Percentiles rank a stretch among this genome's conserved stretches.
Evolutionary conservation across 2,329 filamentous ascomycete genomes (phyloP).

Genomic region (Exophiala xenobiotica): DNA sequence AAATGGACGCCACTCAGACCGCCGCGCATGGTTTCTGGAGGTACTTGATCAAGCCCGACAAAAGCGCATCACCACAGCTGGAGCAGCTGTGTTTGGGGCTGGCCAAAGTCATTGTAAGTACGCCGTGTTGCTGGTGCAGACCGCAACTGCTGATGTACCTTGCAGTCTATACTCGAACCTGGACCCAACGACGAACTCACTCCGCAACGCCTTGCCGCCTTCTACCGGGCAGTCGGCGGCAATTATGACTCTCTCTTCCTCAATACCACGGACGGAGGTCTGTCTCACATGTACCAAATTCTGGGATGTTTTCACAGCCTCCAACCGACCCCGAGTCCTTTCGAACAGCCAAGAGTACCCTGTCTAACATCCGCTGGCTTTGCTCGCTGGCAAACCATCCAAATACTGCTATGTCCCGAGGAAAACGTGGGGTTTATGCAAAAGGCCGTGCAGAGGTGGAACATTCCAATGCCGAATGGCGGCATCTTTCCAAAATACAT

Average conservation of each 20-base stretch:
- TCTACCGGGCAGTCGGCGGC: slow-evolving; percentile 72
- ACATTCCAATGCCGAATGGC: slow-evolving; percentile 69
- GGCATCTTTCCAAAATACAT: slow-evolving; percentile 60
- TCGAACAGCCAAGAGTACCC: slow-evolving; percentile 72
- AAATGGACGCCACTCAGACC: slow-evolving; percentile 21
- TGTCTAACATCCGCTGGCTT: slow-evolving; percentile 82
- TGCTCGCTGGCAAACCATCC: slow-evolving; percentile 89
- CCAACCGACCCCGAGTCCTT: slow-evolving; percentile 69
- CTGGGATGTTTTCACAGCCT: slow-evolving; percentile 87
- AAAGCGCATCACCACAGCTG: slow-evolving; percentile 65
- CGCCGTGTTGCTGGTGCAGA: not conserved
- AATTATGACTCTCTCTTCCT: slow-evolving; percentile 80
- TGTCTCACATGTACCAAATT: slow-evolving; percentile 90
- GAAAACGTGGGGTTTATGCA: slow-evolving; percentile 84
- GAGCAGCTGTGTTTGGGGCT: slow-evolving; percentile 68
- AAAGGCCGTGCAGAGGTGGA: slow-evolving; percentile 74
- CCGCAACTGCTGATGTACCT: slow-evolving; percentile 12
- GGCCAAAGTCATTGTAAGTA: slow-evolving; percentile 67
- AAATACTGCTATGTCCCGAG: slow-evolving; percentile 81
- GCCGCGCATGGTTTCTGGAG: slow-evolving; percentile 23
- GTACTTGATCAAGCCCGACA: slow-evolving; percentile 65
- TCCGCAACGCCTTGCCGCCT: slow-evolving; percentile 70
- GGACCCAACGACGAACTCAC: slow-evolving; percentile 46
- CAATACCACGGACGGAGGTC: slow-evolving; percentile 66
- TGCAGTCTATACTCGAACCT: slow-evolving; percentile 28